Evolutionary conservation across 1,284 basidiomycete genomes (phyloP), one percentile per base, ranked within the genome.

Genomic region (Cryptococcus floricola): DNA sequence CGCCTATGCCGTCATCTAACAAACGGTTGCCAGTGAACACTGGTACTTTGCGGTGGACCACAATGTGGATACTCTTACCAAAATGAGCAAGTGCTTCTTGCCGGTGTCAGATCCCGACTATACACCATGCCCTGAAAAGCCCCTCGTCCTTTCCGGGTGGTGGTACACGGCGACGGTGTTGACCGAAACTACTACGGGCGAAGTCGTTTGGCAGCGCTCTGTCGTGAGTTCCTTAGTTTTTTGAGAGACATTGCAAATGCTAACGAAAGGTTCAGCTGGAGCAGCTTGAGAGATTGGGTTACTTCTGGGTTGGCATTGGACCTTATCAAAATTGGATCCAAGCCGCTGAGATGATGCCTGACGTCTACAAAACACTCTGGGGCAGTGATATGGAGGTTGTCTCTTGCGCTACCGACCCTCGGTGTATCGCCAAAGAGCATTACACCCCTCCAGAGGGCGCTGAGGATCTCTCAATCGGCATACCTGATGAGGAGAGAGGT

Each of bases 381-480:
- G 62, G 58, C 38, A 54, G 57, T 25, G 68, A 70, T 16, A 31
- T 60, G 9, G 59, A 68, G 18, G 60, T 57, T 8, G 58, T 71
- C 18, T 57, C 67, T 4, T 76, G 75, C 54, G 50, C 70, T 9
- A 68, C 63, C 23, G 73, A 76, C 51, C 73, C 75, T 2, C 64
- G 69, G 14, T 76, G 75, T 52, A 56, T 72, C 14, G 65, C 69
- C 2, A 63, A 63, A 12, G 66, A 68, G 34, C 67, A 73, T 48
- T 75, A 71, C 56, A 45, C 54, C 23, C 64, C 69, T 6, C 62
- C 67, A 23, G 53, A 58, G 8, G 56, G 52, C 16, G 57, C 43
- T 10, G 50, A 59, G 44, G 64, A 73, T 52, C 55, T 69, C 49
- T 58, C 52, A 18, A 38, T 60, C 9, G 53, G 46, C 10, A 50